Evolutionary conservation across 306 rosid genomes (phyloP).

Genomic region (Citrullus mucosospermus): DNA sequence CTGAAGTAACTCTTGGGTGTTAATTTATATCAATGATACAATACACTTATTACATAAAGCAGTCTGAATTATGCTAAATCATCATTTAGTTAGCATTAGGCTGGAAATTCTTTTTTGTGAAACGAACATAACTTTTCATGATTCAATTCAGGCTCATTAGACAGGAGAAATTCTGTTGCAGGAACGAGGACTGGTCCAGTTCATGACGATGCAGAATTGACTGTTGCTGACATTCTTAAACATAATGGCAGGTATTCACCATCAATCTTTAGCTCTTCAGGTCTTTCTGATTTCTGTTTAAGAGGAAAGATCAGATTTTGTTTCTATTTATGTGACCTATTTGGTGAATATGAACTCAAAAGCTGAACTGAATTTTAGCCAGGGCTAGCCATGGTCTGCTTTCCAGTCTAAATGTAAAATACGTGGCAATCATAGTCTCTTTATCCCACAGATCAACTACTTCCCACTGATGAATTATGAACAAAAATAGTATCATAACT

Average conservation of each 20-base stretch:
- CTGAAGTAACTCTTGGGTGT: not conserved
- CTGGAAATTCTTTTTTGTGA: not conserved
- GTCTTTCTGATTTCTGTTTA: not conserved
- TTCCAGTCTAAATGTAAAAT: not conserved
- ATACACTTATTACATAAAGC: not conserved
- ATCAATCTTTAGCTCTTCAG: not conserved
- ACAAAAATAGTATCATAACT: not conserved
- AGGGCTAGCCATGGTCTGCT: not conserved
- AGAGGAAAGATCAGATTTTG: not conserved
- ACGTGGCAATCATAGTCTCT: not conserved
- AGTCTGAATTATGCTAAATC: not conserved
- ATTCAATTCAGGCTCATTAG: constrained; percentile 9
- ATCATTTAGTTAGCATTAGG: not conserved
- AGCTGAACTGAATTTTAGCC: not conserved
- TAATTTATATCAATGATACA: not conserved
- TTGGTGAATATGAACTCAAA: not conserved
- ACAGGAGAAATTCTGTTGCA: constrained; percentile 10
- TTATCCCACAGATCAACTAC: no score
- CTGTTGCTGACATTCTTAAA: constrained; percentile 17
- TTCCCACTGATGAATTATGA: not conserved
- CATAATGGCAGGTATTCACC: constrained; percentile 16
- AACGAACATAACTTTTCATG: not conserved
- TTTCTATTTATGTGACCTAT: not conserved
- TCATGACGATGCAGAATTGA: constrained; percentile 5
- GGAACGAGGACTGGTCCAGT: not conserved